phyloP scores from a whole-genome alignment of 2,329 filamentous ascomycete genomes.

The Sphaerulina vaccinii region DNA sequence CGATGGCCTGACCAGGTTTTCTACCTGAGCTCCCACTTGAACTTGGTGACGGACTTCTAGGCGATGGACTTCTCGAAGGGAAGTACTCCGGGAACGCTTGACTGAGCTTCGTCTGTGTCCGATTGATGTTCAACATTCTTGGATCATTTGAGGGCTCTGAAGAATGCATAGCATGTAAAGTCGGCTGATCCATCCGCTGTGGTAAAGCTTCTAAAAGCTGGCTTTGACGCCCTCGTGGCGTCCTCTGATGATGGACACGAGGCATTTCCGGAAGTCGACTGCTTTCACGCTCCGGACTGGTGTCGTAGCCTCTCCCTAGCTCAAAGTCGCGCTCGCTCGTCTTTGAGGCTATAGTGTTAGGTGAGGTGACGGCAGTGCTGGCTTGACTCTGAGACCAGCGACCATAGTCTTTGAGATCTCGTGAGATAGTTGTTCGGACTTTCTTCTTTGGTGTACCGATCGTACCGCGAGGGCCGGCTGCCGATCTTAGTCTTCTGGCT shows the following conservation, averaged over 20 bases:
- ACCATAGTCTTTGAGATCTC: constrained; percentile 12
- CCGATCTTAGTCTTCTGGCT: constrained; percentile 1
- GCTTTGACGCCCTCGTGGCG: constrained; percentile 1
- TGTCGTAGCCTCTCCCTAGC: constrained; percentile 1
- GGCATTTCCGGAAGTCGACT: constrained; percentile 11
- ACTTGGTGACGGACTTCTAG: neutral
- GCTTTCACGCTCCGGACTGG: constrained; percentile 14
- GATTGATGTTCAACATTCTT: constrained; percentile 3
- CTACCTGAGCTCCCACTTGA: neutral
- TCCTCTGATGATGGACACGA: constrained; percentile 6
- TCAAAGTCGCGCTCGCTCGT: constrained; percentile 8
- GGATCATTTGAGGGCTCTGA: constrained; percentile 4
- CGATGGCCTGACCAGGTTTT: neutral
- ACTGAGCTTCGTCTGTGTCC: constrained; percentile 1
- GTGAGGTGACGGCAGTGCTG: constrained; percentile 1
- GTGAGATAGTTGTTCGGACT: constrained; percentile 7
- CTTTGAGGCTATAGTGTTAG: neutral
- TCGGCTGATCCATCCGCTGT: constrained; percentile 10
- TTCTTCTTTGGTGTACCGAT: constrained; percentile 4
- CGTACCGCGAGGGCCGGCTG: constrained; percentile 6
- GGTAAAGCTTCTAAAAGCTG: constrained; percentile 6
- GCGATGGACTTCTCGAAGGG: neutral
- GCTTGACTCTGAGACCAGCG: constrained; percentile 14
- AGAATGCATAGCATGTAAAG: constrained; percentile 9
- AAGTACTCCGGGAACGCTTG: constrained; percentile 11